Evolutionary conservation across 148 eudicot species (phyloP), one percentile per base, ranked within the genome.

Genomic region (Polygonum maritimum): DNA sequence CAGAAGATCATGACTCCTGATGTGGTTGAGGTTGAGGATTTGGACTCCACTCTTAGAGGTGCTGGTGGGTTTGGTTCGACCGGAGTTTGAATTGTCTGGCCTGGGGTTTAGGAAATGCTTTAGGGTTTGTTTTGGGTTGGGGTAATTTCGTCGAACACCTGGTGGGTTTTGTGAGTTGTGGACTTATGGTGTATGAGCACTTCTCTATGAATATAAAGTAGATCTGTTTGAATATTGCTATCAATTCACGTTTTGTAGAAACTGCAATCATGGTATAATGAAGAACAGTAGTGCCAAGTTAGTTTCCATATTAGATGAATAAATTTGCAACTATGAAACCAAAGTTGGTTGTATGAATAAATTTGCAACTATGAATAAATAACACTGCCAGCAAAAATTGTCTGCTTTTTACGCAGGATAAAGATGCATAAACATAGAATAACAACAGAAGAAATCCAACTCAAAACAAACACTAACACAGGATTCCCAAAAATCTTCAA

Each of bases 51-150:
- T 74, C 81, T 79, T 13, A 79, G 98, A 78, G 98, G 96, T 7
- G 86, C 85, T 54, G 91, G 90, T 26, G 96, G 96, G 55, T 93
- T 93, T 44, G 98, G 96, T 35, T 91, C 98, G 15, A 91, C 96
- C 15, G 96, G 93, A 2, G 86, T 91, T 72, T 72, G 35, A 41
- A 3, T 44, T 33, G 16, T 16, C 52, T 44, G 16, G 33, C 5
- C 10, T 72, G 44, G 52, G 52, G 54, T 44, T 41, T 6, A 8
- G 31, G 8, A 72, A 45, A 22, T 4, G n/a, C 5, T 8, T 57
- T 67, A 15, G 45, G 9, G 2, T 62, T 26, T 22, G 15, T 12
- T 31, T 62, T 62, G 31, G 31, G 31, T 26, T 0, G 1, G 31
- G 31, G 35, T 58, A 10, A 26, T 33, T 69, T 69, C 19, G 74